Base-by-base conservation (phyloP, 352 stramenopile genomes). In the Phytophthora sojae region DNA sequence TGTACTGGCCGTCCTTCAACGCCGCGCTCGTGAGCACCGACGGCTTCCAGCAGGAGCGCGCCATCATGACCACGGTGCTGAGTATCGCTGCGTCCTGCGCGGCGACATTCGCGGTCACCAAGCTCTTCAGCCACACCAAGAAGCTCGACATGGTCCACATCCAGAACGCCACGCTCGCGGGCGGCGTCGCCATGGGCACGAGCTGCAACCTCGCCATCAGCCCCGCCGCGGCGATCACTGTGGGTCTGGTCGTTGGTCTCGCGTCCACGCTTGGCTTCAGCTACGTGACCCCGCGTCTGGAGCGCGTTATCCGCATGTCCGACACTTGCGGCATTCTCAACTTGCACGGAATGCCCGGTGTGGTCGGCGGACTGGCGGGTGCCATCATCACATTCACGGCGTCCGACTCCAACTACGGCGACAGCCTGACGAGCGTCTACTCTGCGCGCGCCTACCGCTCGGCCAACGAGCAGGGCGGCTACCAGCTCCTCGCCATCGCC, bases 1-100 rank as follows among this genome's bases (percentile, higher is more conserved):
- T 95, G 73, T 97, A 89, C 69, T 97, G 90, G 90, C 89, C 90
- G 21, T 92, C 79, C 6, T 97, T 97, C 79, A 94, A 96, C 54
- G 76, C 82, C 1, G 89, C 89, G 23, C 71, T 94, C 8, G 88
- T 93, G 26, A 76, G 72, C 7, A 63, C 64, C 0, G 74, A 84
- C 1, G 81, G 76, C 6, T 92, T 88, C 58, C 85, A 90, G 47
- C 83, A 97, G 58, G 80, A 93, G 21, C 80, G 77, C 9, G 89
- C 81, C 11, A 64, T 96, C 30, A 79, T 96, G 62, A 88, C 94
- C 75, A 97, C 90, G 2, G 69, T 96, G 8, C 74, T 96, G 21
- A 87, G 85, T 19, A 89, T 97, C 39, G 72, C 76, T 14, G 79
- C 83, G 1, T 89, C 81, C 11, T 94, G 84, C 19, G 77, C 74